Conservation (phyloP, 257 asterid genomes). For the Solanum acaule region DNA sequence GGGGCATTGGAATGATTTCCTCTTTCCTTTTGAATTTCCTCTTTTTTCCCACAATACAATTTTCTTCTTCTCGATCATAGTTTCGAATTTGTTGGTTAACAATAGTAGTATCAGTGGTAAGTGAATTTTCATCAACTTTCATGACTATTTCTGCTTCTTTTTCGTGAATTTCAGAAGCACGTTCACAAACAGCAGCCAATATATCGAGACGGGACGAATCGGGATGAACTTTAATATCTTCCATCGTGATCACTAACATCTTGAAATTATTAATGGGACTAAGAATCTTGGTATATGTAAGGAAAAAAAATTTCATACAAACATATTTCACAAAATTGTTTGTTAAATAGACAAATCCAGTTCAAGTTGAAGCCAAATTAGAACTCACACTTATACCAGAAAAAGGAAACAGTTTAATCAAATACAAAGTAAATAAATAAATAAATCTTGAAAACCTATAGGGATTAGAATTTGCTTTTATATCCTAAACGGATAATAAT, state of each 20-base stretch:
- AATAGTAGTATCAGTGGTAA: too few species aligned
- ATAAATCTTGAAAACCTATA: neutral
- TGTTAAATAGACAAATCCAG: neutral
- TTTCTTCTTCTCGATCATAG: neutral
- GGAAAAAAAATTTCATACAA: neutral
- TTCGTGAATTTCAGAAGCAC: neutral
- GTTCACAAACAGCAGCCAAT: neutral
- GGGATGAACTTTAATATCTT: too few species aligned
- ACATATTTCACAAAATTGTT: neutral
- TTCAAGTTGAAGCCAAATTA: too few species aligned
- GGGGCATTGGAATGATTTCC: neutral
- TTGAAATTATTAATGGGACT: neutral
- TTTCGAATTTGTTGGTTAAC: too few species aligned
- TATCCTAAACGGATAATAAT: neutral
- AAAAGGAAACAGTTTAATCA: neutral
- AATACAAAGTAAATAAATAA: neutral
- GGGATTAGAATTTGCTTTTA: too few species aligned
- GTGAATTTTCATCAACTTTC: too few species aligned
- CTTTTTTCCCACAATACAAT: neutral
- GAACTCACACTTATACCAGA: fast-evolving
- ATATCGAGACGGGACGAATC: too few species aligned
- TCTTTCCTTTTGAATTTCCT: neutral
- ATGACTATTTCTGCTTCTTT: too few species aligned
- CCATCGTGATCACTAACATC: neutral
- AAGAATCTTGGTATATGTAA: too few species aligned